Evolutionary conservation across 495 filamentous ascomycete species (phyloP), one percentile per base, ranked within the genome.

Genomic region (Polyplosphaeria fusca): DNA sequence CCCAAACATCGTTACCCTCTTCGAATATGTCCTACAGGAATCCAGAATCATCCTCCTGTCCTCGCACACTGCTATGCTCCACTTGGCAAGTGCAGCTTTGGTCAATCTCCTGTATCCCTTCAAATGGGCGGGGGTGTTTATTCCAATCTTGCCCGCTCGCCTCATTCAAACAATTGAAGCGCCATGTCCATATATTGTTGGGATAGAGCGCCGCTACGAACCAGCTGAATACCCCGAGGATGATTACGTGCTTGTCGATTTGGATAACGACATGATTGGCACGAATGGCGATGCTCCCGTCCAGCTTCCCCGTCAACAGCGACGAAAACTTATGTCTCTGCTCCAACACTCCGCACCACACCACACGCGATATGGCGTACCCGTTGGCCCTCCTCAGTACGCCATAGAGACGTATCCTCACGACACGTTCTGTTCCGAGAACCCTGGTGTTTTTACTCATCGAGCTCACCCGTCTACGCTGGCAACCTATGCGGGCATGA

Each of bases 161-260:
- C 74, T 97, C 30, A 76, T 97, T 14, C 89, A 91, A 51, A 91
- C 89, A 5, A 77, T 97, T 18, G 92, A 97, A 65, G 93, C 93
- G 1, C 93, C 93, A 16, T 97, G 93, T 59, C 93, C 93, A 0
- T 98, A 96, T 66, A 96, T 98, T 55, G 88, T 96, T 18, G 93
- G 93, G 40, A 88, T 98, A 35, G 93, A 98, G 70, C 80, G 89
- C 48, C 82, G 93, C 37, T 98, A 96, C 71, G 93, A 96, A 59
- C 86, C 86, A 60, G 82, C 94, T 46, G 88, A 94, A 54, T 79
- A 96, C 28, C 93, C 93, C 0, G 88, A 95, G n/a, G 93, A 97
- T 63, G 93, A 97, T 67, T 96, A 92, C 68, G 91, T 96, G 16
- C 73, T 96, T 27, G 90, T 96, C 37, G 93, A 98, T 70, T 77